These are phyloP conservation scores for Apiospora sp. DNA, from an alignment of 2,329 filamentous ascomycete species.

Conservation along the genomic window DNA sequence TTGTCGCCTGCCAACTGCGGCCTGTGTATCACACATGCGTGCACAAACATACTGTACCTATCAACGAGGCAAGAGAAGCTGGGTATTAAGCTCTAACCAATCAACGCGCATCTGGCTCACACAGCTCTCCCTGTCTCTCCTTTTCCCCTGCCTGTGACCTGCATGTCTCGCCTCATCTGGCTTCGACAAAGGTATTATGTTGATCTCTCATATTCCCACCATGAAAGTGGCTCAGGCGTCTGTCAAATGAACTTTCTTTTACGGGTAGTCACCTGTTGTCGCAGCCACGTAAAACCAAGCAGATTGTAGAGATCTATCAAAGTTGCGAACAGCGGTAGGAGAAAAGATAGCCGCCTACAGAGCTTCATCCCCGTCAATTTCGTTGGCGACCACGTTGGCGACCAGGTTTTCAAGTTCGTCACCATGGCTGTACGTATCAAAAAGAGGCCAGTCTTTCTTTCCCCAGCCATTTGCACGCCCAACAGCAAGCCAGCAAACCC, in stretches of 20 bases:
- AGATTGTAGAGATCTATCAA: background rate
- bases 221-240: no score
- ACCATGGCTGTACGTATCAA: background rate
- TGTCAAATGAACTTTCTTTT: background rate
- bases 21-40: background rate
- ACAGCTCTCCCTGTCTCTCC: background rate
- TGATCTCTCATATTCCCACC: background rate
- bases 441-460: no score
- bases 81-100: background rate
- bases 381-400: background rate
- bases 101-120: background rate
- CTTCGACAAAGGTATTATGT: background rate
- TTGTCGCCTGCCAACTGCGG: background rate
- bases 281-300: background rate
- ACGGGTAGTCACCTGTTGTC: background rate
- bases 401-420: background rate
- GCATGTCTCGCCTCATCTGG: constrained; percentile 7
- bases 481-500: background rate
- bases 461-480: background rate
- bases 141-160: background rate
- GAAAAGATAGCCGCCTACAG: background rate
- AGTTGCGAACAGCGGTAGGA: background rate
- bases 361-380: background rate
- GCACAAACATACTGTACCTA: background rate
- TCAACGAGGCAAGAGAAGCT: constrained; percentile 5